Evolutionary conservation across 1,139 yeast species (phyloP), one percentile per base, ranked within the genome.

Genomic region (Blastobotrys petasosporus): DNA sequence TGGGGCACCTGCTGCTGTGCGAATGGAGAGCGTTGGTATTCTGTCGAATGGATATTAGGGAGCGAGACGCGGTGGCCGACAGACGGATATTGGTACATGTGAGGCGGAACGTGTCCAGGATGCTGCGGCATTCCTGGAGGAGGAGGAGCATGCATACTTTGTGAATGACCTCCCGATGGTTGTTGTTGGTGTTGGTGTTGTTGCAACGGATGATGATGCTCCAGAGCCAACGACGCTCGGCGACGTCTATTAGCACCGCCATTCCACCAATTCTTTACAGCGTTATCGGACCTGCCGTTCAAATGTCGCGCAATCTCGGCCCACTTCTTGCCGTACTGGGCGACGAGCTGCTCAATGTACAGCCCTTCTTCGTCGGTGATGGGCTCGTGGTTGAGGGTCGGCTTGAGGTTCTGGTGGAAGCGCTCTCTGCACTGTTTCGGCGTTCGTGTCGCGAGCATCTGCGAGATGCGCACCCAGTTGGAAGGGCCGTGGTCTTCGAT

Each of bases 231-330:
- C 5, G 70, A 63, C 2, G 81, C 80, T 52, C 85, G 63, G 55
- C 87, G 74, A 53, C 94, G 69, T 50, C 94, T 73, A 58, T 84
- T 85, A 13, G 94, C 90, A 10, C 94, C 94, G 6, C 95, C 94
- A 60, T 88, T 88, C 96, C 95, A 88, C 96, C 96, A 88, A 66
- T 87, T 87, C 62, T 88, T 88, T 56, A 88, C 86, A 28, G 95
- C 92, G 64, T 88, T 88, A 65, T 88, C 97, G 13, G 86, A 77
- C 46, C 96, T 71, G 1, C 95, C 95, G 54, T 85, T 82, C 51
- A 88, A 68, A 64, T 86, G 95, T 44, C 95, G 76, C 23, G 95
- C 87, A 43, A 88, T 88, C 61, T 86, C 95, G 1, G 96, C 96
- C 97, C 97, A 88, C 59, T 85, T 78, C 64, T 87, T 86, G 44